A percentile compares a stretch with the other conserved stretches of the same genome.
These are phyloP conservation scores for Aspergillus sp. DNA, from an alignment of 2,329 filamentous ascomycete genomes.

Conservation along the genomic window DNA sequence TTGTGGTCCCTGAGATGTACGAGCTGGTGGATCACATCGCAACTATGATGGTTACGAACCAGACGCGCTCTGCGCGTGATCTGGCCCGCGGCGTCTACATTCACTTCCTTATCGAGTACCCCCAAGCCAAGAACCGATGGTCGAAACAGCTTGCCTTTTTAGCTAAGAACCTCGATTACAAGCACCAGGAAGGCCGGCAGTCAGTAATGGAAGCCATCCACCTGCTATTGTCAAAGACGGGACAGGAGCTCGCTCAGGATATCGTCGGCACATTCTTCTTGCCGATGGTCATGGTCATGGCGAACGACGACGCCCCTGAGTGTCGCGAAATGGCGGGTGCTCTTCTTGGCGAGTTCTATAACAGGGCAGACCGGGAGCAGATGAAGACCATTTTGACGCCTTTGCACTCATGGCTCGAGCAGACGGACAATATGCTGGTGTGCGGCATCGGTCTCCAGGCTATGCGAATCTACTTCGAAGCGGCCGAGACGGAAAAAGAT, in stretches of 20 bases:
- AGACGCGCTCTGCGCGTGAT: slow-evolving; percentile 83
- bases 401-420: slow-evolving; percentile 72
- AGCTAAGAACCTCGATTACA: slow-evolving; percentile 85
- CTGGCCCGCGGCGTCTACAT: slow-evolving; percentile 86
- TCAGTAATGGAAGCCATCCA: slow-evolving; percentile 93
- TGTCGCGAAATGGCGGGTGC: slow-evolving; percentile 80
- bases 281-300: slow-evolving; percentile 77
- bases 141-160: slow-evolving; percentile 85
- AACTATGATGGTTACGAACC: slow-evolving; percentile 92
- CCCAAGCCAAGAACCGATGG: slow-evolving; percentile 86
- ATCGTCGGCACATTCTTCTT: slow-evolving; percentile 79
- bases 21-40: slow-evolving; percentile 87
- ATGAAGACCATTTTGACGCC: slow-evolving; percentile 67
- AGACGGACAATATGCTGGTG: slow-evolving; percentile 69
- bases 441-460: slow-evolving; percentile 73
- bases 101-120: slow-evolving; percentile 92
- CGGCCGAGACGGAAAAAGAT: slow-evolving; percentile 60
- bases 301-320: slow-evolving; percentile 83
- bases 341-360: slow-evolving; percentile 77
- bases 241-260: slow-evolving; percentile 77
- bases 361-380: slow-evolving; percentile 70
- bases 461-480: slow-evolving; percentile 80
- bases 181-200: slow-evolving; percentile 80
- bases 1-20: slow-evolving; percentile 85
- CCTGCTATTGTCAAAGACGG: slow-evolving; percentile 79